Evolutionary conservation across 169 alveolate species (phyloP), one percentile per base, ranked within the genome.

Genomic region (Eimeria mitis): DNA sequence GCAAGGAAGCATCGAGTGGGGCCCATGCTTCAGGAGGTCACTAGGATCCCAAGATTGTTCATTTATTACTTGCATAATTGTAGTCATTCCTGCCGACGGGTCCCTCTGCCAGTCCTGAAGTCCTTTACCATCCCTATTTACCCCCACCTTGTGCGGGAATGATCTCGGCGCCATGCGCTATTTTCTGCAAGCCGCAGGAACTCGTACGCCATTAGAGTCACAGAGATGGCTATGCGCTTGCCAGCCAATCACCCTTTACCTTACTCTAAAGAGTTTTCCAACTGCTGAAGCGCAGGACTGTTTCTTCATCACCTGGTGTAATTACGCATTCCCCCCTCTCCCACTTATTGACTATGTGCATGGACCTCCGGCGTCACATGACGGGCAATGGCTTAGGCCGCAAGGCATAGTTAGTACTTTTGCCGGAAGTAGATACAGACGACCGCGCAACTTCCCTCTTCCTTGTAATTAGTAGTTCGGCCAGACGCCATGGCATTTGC

Each of bases 1-100:
- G 90, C 54, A 83, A 83, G 73, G 90, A 83, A 54, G 73, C 76
- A 2, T 54, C 90, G 44, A 40, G 90, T 47, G 75, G 76, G 90
- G 90, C 34, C 21, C 90, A 14, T 56, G 73, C 75, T 34, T 56
- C 63, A 21, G 90, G 90, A 40, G 90, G 90, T 40, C 90, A 83
- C 75, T 83, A 61, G 40, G 56, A 47, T 16, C 31, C 47, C 89
- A 49, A 28, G 2, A 0, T 4, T 47, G 47, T 79, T 47, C 34
- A 3, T 28, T 16, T 25, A 40, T 2, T 4, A 70, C 49, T 34
- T 31, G 78, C 79, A 23, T 37, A 70, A 6, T 34, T 31, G 79
- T 34, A 9, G 52, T 37, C 49, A 14, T 19, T 37, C 83, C 83
- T 73, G 34, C 54, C 34, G 54, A 40, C 34, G 83, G 37, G 49